Evolutionary conservation across 768 basidiomycete genomes (phyloP).

Genomic region (Hortiboletus campestris): DNA sequence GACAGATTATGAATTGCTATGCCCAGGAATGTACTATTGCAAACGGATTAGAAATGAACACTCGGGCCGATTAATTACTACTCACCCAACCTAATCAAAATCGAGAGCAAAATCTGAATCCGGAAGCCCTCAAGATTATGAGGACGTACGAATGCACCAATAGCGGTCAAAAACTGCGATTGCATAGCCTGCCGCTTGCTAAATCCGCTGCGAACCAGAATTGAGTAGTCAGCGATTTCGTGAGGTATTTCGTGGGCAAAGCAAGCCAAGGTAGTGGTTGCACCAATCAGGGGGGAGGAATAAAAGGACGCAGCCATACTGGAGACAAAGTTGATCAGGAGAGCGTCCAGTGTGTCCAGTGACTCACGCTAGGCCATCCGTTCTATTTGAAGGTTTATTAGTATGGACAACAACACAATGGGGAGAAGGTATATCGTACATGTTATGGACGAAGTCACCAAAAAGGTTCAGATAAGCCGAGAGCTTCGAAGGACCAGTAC

Average conservation of each 20-base stretch:
- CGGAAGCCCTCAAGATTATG: conserved; percentile 5
- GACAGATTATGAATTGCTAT: conserved; percentile 81
- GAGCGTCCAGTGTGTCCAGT: conserved; percentile 1
- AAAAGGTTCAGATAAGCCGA: conserved; percentile 93
- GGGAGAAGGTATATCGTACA: conserved; percentile 44
- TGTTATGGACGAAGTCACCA: conserved; percentile 93
- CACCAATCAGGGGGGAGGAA: conserved; percentile 90
- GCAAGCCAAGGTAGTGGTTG: conserved; percentile 92
- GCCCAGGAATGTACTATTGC: conserved; percentile 75
- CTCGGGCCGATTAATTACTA: not conserved
- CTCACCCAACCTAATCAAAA: conserved; percentile 37
- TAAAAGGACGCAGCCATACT: conserved; percentile 98
- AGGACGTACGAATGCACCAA: conserved; percentile 78
- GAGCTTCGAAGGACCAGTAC: conserved; percentile 68
- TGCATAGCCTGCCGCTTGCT: conserved; percentile 91
- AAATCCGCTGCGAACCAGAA: conserved; percentile 85
- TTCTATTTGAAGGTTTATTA: conserved; percentile 45
- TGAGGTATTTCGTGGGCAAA: conserved; percentile 96
- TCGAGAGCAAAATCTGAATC: conserved; percentile 19
- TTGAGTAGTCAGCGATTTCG: conserved; percentile 97
- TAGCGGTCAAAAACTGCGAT: conserved; percentile 87
- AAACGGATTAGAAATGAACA: conserved; percentile 9
- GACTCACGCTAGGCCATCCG: conserved; percentile 88
- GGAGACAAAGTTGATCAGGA: conserved; percentile 3
- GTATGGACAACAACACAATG: conserved; percentile 15